phyloP scores from a whole-genome alignment of 345 rosid genomes.

The Mallotus nudiflorus region DNA sequence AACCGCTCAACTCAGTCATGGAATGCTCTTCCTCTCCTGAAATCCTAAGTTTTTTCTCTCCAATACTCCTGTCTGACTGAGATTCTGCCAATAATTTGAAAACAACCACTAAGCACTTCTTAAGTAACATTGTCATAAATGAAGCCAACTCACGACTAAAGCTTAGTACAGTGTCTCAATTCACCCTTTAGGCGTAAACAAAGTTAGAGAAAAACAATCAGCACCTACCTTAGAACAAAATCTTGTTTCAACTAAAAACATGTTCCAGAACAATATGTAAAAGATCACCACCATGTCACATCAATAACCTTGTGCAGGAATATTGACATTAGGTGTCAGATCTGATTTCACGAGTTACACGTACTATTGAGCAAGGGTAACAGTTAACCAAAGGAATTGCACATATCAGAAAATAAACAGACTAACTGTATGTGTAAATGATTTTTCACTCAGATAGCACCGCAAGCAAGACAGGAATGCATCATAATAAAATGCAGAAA shows the following conservation, averaged over 20 bases:
- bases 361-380: conserved; percentile 1
- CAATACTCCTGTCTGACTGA: conserved; percentile 77
- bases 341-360: background rate
- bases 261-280: background rate
- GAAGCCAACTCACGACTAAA: background rate
- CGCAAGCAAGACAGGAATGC: background rate
- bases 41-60: conserved; percentile 81
- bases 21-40: conserved; percentile 72
- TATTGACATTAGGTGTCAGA: background rate
- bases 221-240: background rate
- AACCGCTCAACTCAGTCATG: conserved; percentile 76
- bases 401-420: background rate
- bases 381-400: conserved; percentile 1
- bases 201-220: background rate
- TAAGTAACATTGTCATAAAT: background rate
- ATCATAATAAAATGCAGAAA: conserved; percentile 13
- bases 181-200: background rate
- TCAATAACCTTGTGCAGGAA: background rate
- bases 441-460: background rate
- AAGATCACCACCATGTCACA: background rate
- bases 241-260: background rate
- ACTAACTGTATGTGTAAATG: background rate
- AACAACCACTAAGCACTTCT: conserved; percentile 12
- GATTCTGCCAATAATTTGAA: conserved; percentile 44
- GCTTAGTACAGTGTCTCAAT: background rate